Base-by-base conservation (phyloP, 306 rosid genomes). In the Calophaca sinica region DNA sequence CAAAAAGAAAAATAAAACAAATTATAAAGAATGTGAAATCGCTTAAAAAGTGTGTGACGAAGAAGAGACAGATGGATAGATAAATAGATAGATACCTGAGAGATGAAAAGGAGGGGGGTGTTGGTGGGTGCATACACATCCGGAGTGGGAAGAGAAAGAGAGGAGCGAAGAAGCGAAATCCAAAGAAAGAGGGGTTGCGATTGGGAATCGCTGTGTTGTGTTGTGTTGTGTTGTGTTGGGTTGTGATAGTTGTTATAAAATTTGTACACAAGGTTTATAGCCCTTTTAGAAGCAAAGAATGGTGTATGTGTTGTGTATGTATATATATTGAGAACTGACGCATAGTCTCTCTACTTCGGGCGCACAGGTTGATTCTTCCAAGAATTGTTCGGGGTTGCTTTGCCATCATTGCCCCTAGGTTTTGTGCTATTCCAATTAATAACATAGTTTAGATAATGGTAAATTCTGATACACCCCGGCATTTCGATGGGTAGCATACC, bases 81-180 rank as follows among this genome's bases (percentile, higher is more conserved):
- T 2, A 38, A 64, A 58, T 3, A 57, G 36, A 36, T 31, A 7
- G 33, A 20, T 42, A 90, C 96, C 93, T 69, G 88, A 86, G 85
- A 81, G 88, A 82, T 88, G 80, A 84, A 84, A 85, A 72, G 66
- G 78, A 69, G 51, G 66, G 41, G 70, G 70, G 63, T 20, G 26
- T 20, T 20, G 26, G 26, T 41, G 76, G 79, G 83, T 57, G 71
- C 79, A 64, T 33, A 88, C 82, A 86, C 96, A 90, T 93, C 89
- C 87, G 90, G 68, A 45, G 85, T 59, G 44, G 42, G 72, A 10
- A 64, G 29, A 13, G 45, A 38, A 76, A 9, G 48, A 39, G 63
- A 71, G 54, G 67, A 48, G 5, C 65, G 71, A 76, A 52, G 52
- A 42, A 42, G 11, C 7, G 53, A 41, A 53, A 55, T 55, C 49